Conservation (phyloP, 106 monocot species). For the Xerophyta viscosa region DNA sequence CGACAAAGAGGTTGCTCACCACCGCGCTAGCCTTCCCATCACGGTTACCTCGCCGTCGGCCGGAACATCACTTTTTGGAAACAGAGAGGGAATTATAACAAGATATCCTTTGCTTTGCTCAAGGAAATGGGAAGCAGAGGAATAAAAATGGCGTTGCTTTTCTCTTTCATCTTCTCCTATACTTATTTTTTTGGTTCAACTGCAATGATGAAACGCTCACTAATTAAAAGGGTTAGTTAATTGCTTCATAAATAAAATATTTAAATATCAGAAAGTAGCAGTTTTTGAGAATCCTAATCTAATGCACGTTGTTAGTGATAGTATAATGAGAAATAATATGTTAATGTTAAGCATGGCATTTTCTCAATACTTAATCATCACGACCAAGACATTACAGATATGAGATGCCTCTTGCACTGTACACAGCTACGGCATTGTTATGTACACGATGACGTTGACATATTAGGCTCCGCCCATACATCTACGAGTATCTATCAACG, state of each 20-base stretch:
- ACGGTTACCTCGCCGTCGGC: too few relatives aligned
- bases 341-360: too few relatives aligned
- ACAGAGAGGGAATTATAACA: not conserved
- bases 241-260: too few relatives aligned
- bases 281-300: too few relatives aligned
- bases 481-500: too few relatives aligned
- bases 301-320: too few relatives aligned
- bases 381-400: not conserved
- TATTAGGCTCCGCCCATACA: too few relatives aligned
- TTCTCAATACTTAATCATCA: not conserved
- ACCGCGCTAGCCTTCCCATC: not conserved
- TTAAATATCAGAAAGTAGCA: too few relatives aligned
- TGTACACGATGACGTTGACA: too few relatives aligned
- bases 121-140: not conserved
- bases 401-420: not conserved
- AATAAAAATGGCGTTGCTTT: not conserved
- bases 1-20: conserved; percentile 5
- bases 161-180: not conserved
- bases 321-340: not conserved
- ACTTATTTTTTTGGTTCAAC: not conserved
- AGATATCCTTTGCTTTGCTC: not conserved
- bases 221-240: too few relatives aligned
- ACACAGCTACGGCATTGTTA: too few relatives aligned
- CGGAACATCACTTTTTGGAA: too few relatives aligned
- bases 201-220: not conserved